phyloP scores from a whole-genome alignment of 2,329 filamentous ascomycete species.

The Endothia cerciana region DNA sequence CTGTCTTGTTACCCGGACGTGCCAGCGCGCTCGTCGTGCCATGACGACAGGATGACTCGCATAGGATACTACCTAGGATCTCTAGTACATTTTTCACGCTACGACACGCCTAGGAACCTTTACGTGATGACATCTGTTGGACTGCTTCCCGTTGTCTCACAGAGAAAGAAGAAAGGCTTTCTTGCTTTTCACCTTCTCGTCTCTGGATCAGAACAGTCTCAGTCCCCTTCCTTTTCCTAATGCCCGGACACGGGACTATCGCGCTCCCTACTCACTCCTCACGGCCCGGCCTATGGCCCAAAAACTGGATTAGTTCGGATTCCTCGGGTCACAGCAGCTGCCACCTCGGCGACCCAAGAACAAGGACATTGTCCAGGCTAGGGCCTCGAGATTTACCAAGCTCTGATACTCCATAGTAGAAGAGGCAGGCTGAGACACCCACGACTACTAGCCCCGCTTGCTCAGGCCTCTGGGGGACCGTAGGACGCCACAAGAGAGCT shows the following conservation, averaged over 20 bases:
- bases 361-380: not conserved
- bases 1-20: not conserved
- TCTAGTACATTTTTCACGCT: not conserved
- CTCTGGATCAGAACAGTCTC: constrained; percentile 12
- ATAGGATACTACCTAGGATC: not conserved
- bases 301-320: not conserved
- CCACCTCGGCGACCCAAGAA: constrained; percentile 2
- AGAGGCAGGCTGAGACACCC: not conserved
- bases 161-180: not conserved
- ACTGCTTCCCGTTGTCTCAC: not conserved
- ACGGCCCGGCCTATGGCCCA: not conserved
- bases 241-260: constrained; percentile 8
- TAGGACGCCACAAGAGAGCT: constrained; percentile 24
- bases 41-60: not conserved
- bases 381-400: not conserved
- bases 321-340: constrained; percentile 9
- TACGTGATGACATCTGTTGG: constrained; percentile 1
- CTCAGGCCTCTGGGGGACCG: constrained; percentile 21
- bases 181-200: constrained; percentile 15
- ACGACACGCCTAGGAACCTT: not conserved
- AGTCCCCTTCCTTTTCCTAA: not conserved
- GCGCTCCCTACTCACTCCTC: constrained; percentile 5
- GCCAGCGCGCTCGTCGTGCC: no score
- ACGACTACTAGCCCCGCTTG: constrained; percentile 21
- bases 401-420: not conserved